Base-by-base conservation (phyloP, 768 basidiomycete species). In the Nidularia pulvinata region DNA sequence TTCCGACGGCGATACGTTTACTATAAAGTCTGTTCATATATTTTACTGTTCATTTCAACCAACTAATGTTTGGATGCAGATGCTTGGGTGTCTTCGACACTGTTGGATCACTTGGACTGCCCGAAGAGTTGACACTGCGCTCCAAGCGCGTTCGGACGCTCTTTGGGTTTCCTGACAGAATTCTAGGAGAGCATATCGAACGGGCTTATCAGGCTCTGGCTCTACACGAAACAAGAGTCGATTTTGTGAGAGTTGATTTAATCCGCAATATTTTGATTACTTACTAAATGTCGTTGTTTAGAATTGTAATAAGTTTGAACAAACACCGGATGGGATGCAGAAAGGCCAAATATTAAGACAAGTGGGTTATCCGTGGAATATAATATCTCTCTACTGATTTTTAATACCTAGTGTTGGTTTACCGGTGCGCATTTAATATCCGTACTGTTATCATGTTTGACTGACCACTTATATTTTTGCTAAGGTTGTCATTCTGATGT, bases 41-140 rank as follows among this genome's bases (percentile, higher is more conserved):
- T n/a, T 33, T 16, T 35, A 45, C 19, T 36, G 4, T 6, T 32
- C 3, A 22, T 42, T 52, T 44, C 11, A 52, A 22, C 44, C 43
- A 46, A 53, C 36, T 16, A 48, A 57, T 32, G 44, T 13, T 46
- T 30, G 50, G 30, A 25, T 55, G 33, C 57, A 86, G 84, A 65
- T 86, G 85, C 57, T 59, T 91, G 50, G 88, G 88, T 2, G 87
- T 91, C 16, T 91, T 85, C 60, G 89, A 91, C 60, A 91, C 89
- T 5, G 89, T 90, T n/a, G 87, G 87, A 11, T 78, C 87, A 9
- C 64, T 88, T 32, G 88, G 88, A 7, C 66, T 91, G 13, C 89
- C 89, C 1, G 84, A 84, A 59, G 88, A 89, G 59, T 60, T 90
- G 13, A 75, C 76, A 2, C 66, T 75, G 44, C 66, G 70, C 14